These are phyloP conservation scores for Globisporangium apiculatum DNA, from an alignment of 352 stramenopile species.

Conservation along the genomic window DNA sequence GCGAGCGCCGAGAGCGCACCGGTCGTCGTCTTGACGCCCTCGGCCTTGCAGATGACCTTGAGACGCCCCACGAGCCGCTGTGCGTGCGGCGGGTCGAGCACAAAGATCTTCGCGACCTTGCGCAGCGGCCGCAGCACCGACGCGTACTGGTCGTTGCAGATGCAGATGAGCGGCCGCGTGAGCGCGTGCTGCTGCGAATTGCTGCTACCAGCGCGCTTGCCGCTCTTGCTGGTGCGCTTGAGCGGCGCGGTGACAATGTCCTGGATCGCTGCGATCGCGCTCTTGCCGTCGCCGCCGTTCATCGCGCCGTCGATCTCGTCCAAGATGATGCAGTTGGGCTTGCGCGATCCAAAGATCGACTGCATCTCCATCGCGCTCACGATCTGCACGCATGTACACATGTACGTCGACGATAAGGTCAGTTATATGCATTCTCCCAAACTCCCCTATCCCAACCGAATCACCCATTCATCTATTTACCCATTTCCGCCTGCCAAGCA, in stretches of 20 bases:
- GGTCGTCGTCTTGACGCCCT: constrained; percentile 78
- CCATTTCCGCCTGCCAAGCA: too few relatives aligned
- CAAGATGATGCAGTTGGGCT: constrained; percentile 96
- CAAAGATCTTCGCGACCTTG: constrained; percentile 91
- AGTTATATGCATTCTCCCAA: too few relatives aligned
- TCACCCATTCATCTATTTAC: too few relatives aligned
- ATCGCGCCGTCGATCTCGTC: constrained; percentile 98
- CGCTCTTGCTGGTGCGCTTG: constrained; percentile 25
- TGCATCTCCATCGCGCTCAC: constrained; percentile 91
- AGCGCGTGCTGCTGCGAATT: constrained; percentile 58
- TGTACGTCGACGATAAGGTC: too few relatives aligned
- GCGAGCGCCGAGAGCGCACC: constrained; percentile 57
- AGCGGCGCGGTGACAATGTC: constrained; percentile 83
- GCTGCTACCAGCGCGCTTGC: constrained; percentile 21
- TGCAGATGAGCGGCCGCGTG: constrained; percentile 95
- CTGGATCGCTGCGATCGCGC: constrained; percentile 88
- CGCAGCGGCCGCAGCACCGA: constrained; percentile 92
- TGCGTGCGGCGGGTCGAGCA: constrained; percentile 80
- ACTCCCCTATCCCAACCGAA: too few relatives aligned
- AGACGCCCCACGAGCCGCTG: constrained; percentile 89
- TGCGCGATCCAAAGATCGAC: constrained; percentile 80
- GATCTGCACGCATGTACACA: constrained; percentile 19
- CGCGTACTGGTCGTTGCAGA: constrained; percentile 98
- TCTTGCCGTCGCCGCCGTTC: constrained; percentile 76
- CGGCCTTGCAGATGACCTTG: constrained; percentile 87